Base-by-base conservation (phyloP, 345 rosid genomes). In the Jatropha curcas region DNA sequence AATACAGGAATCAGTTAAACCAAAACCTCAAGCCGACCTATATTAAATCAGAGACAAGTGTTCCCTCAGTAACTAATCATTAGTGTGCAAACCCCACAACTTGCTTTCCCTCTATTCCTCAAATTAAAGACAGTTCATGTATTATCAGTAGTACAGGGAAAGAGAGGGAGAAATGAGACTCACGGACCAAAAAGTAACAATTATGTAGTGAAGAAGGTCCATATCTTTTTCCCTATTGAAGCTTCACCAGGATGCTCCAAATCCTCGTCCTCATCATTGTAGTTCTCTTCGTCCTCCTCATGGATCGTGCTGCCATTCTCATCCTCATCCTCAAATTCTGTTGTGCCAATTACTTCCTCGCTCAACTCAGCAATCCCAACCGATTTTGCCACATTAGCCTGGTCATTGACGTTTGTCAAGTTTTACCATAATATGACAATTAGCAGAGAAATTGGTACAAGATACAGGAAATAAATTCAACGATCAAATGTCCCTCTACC, bases 131-230 rank as follows among this genome's bases (percentile, higher is more conserved):
- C 45, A 41, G 45, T 41, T 41, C 45, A 41, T 13, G 11, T 41
- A 35, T 35, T 35, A 35, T 41, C 45, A 41, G 2, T 9, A 41
- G 13, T 41, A 8, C 43, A 41, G 45, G 2, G 4, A 46, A 2
- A 16, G 20, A 16, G 5, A 46, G 51, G 16, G 51, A 46, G 51
- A 46, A 16, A 64, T 52, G 14, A 20, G 22, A 22, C 17, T 20
- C n/a, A 76, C 11, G 19, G 51, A 16, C 51, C 51, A 46, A 1
- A 48, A 63, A 45, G 63, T 65, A 61, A 5, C 75, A 46, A 45
- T 84, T 77, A 92, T 25, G 96, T 81, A 10, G 93, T 88, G 79
- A 92, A 89, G 75, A 94, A 94, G 45, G 88, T 91, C 98, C 97
- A 90, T 37, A 92, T 81, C 81, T 85, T 94, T 86, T 86, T 91